A percentile compares a stretch with the other conserved stretches of the same genome.
Evolutionary conservation across 225 moss, liverwort and hornwort genomes (phyloP).

Genomic region (Antitrichia curtipendula): DNA sequence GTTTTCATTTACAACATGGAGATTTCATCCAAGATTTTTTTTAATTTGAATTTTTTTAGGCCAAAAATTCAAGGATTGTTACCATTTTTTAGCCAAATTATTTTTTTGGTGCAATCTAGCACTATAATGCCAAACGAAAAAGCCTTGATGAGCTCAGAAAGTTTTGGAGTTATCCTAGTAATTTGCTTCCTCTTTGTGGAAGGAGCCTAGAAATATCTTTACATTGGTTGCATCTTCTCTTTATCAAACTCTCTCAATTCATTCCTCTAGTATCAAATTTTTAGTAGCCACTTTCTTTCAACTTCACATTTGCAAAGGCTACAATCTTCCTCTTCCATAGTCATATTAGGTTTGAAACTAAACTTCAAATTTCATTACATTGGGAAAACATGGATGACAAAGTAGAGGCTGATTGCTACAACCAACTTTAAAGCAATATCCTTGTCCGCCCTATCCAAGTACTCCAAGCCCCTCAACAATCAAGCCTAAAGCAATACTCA

Average conservation of each 20-base stretch:
- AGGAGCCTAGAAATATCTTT: no score
- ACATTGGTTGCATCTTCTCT: fast-evolving
- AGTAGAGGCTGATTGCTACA: fast-evolving
- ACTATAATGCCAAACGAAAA: no score
- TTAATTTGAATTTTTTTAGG: no score
- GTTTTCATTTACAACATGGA: no score
- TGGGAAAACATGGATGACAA: fast-evolving
- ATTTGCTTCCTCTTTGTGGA: background rate
- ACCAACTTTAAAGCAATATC: background rate
- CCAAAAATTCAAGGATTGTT: no score
- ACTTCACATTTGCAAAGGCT: background rate
- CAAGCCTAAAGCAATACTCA: background rate
- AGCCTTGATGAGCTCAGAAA: no score
- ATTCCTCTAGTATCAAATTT: no score
- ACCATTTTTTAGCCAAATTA: no score
- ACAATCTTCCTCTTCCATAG: background rate
- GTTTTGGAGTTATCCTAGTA: background rate
- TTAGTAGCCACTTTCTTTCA: background rate
- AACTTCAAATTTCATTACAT: background rate
- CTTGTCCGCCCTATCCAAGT: fast-evolving
- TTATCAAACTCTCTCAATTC: background rate
- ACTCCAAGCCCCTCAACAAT: no score
- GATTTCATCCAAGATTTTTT: no score
- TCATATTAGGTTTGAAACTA: fast-evolving
- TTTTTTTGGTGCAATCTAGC: no score